phyloP scores from a whole-genome alignment of 352 stramenopile species.

The Saprolegnia diclina region DNA sequence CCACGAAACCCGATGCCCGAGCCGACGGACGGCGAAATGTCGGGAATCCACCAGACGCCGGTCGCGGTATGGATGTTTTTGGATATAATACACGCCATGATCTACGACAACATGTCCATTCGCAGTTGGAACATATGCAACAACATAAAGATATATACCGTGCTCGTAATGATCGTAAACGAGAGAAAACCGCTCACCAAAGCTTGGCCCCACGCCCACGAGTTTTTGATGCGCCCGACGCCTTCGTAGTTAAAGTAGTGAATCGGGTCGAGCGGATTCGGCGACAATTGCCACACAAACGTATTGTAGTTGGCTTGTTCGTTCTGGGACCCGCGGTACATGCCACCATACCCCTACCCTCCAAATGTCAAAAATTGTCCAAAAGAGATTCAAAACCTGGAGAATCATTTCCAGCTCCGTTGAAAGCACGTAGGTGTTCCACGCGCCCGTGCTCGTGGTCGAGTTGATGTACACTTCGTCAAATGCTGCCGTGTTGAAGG shows the following conservation, averaged over 20 bases:
- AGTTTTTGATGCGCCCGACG: conserved; percentile 21
- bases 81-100: conserved; percentile 23
- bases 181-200: conserved; percentile 10
- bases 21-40: conserved; percentile 19
- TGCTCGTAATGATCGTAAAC: conserved; percentile 16
- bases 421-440: conserved; percentile 6
- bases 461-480: conserved; percentile 12
- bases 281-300: conserved; percentile 14
- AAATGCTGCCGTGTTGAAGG: conserved; percentile 17
- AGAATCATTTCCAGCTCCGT: conserved; percentile 22
- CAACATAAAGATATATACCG: background rate
- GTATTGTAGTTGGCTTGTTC: conserved; percentile 26
- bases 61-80: conserved; percentile 3
- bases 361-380: background rate
- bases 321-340: conserved; percentile 23
- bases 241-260: conserved; percentile 2
- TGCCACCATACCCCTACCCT: conserved; percentile 11
- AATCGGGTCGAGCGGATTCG: conserved; percentile 5
- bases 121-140: background rate
- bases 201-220: conserved; percentile 19
- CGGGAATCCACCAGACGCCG: conserved; percentile 14
- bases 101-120: background rate
- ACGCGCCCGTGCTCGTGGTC: conserved; percentile 7
- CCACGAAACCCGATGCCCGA: conserved; percentile 18
- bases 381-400: background rate